Base-by-base conservation (phyloP, 2,329 filamentous ascomycete genomes). In the Cordyceps pruinosa region DNA sequence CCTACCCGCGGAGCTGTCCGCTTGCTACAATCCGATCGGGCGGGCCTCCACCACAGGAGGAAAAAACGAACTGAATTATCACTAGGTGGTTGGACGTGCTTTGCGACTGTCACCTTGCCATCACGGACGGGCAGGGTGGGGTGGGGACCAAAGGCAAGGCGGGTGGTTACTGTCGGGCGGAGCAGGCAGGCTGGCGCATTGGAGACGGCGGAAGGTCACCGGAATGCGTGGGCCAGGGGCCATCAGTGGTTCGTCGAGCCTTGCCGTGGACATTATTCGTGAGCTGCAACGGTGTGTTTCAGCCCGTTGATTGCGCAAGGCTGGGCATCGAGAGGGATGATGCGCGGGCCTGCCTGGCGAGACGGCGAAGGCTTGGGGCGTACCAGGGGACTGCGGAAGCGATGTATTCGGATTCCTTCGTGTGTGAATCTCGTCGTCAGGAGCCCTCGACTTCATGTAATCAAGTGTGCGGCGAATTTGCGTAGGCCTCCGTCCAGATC, bases 31-130 rank as follows among this genome's bases (percentile, higher is more conserved):
- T 45, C 45, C 47, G 45, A 46, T 39, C 47, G 34, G 41, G 37
- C 25, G n/a, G 44, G 9, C n/a, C 23, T 42, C 35, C 21, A 5
- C 12, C 2, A 25, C 23, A 15, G 12, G 25, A 41, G 23, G 15
- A 15, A 19, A 9, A 13, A 19, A 13, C 15, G 30, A 6, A 32
- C 6, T 35, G n/a, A n/a, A n/a, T n/a, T n/a, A n/a, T n/a, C n/a
- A n/a, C n/a, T n/a, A 13, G 8, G 6, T 23, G 23, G n/a, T 41
- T 10, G 6, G 30, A 21, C n/a, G 13, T 5, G 34, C 41, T 47
- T n/a, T 41, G 34, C 37, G 42, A 53, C 42, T 53, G 56, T 58
- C 48, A 58, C 56, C 56, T 57, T 57, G 56, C 56, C 56, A 58
- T 53, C 19, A 41, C 42, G 56, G 41, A 47, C 49, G 47, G 56